These are phyloP conservation scores for Colletotrichum lini DNA, from an alignment of 2,329 filamentous ascomycete genomes.

Conservation along the genomic window DNA sequence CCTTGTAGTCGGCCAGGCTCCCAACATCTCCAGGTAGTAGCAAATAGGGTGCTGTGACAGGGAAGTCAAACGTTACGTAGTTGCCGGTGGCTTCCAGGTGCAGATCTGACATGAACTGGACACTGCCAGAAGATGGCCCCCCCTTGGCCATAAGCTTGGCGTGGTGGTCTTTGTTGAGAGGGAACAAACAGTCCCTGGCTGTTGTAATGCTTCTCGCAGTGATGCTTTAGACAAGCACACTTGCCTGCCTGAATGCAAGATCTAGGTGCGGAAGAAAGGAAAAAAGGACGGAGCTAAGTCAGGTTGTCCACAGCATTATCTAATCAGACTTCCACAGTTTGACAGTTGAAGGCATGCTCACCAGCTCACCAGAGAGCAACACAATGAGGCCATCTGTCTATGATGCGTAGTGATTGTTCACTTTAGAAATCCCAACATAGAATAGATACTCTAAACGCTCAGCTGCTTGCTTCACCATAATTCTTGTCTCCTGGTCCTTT, in stretches of 20 bases:
- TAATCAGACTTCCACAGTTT: neutral
- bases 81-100: slow-evolving; percentile 63
- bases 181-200: no score
- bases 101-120: slow-evolving; percentile 66
- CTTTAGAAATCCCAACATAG: neutral
- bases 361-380: neutral
- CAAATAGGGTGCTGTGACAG: slow-evolving; percentile 57
- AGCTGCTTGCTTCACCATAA: neutral
- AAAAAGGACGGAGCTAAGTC: neutral
- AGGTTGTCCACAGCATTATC: neutral
- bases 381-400: no score
- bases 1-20: slow-evolving; percentile 61
- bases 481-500: neutral
- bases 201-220: neutral
- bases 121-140: neutral
- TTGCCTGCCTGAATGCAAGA: neutral
- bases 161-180: neutral
- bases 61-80: slow-evolving; percentile 59
- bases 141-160: neutral
- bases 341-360: neutral
- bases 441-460: neutral
- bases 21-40: slow-evolving; percentile 67
- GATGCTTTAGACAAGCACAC: neutral
- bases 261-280: neutral
- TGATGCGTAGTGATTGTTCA: neutral